Evolutionary conservation across 208 protist genomes (phyloP), one percentile per base, ranked within the genome.

Genomic region (Angomonas deanei): DNA sequence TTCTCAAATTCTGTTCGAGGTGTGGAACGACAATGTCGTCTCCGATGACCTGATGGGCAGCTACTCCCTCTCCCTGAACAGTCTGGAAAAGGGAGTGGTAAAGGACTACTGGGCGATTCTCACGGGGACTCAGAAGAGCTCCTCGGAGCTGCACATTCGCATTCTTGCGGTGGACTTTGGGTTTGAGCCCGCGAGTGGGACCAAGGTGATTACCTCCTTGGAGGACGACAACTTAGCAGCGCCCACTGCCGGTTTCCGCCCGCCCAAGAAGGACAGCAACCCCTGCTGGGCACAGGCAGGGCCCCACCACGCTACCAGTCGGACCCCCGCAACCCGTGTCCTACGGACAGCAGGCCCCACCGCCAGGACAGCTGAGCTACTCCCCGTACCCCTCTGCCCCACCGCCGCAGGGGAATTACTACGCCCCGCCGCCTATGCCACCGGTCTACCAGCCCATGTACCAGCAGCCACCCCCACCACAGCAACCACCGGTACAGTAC

Each of bases 141-240:
- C 76, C 2, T 70, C 78, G 1, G 86, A 93, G 57, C 28, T 93
- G 11, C 81, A 80, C 47, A 8, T 93, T 26, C 83, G 82, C 34
- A 42, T 85, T 24, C 56, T 91, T 1, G 86, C 86, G 0, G 77
- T 78, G n/a, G 83, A 93, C 77, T 93, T 93, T 72, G 86, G 86
- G 19, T 57, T 34, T 2, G 61, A 72, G 8, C 68, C 69, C 1
- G 47, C 39, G 28, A 59, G 64, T 0, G 54, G 56, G 36, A 58
- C 26, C 24, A 56, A 1, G 4, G 21, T 47, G 1, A 48, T 73
- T n/a, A 26, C 26, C 60, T 69, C 67, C 13, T 64, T 78, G 27
- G 67, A 78, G 36, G 50, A 65, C 33, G 68, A 63, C 57, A 28
- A 49, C 21, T 34, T 27, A 11, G 19, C 19, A 21, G 38, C 62